phyloP scores from a whole-genome alignment of 2,329 filamentous ascomycete genomes.

The Pseudogymnoascus sp. region DNA sequence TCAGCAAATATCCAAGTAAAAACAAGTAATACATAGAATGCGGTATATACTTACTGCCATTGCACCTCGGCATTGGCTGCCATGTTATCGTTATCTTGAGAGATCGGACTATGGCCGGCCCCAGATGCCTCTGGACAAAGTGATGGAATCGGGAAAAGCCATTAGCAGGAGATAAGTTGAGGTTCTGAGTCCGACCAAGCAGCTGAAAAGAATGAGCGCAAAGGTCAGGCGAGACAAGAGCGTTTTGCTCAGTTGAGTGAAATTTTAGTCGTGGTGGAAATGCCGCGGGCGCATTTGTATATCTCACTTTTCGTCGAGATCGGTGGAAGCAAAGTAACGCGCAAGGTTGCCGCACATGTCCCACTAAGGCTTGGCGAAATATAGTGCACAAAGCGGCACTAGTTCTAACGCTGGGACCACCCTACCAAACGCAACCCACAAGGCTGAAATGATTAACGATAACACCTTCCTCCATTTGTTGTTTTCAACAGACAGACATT shows the following conservation, averaged over 20 bases:
- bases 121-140: conserved; percentile 7
- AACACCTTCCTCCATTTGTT: neutral
- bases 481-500: neutral
- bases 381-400: neutral
- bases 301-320: conserved; percentile 8
- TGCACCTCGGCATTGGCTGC: conserved; percentile 34
- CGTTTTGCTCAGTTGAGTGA: neutral
- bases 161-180: neutral
- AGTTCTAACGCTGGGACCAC: neutral
- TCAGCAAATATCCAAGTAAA: neutral
- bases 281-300: conserved; percentile 5
- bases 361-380: conserved; percentile 1
- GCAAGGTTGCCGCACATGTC: conserved; percentile 7
- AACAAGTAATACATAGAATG: neutral
- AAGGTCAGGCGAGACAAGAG: neutral
- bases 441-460: conserved; percentile 3
- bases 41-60: conserved; percentile 38
- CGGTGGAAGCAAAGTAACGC: conserved; percentile 3
- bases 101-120: conserved; percentile 6
- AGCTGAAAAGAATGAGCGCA: neutral
- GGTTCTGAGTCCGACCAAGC: neutral
- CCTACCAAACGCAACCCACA: neutral
- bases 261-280: neutral
- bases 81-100: conserved; percentile 16
- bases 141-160: conserved; percentile 8